Evolutionary conservation across 163 green algal species (phyloP).

Genomic region (Scenedesmus sp.): DNA sequence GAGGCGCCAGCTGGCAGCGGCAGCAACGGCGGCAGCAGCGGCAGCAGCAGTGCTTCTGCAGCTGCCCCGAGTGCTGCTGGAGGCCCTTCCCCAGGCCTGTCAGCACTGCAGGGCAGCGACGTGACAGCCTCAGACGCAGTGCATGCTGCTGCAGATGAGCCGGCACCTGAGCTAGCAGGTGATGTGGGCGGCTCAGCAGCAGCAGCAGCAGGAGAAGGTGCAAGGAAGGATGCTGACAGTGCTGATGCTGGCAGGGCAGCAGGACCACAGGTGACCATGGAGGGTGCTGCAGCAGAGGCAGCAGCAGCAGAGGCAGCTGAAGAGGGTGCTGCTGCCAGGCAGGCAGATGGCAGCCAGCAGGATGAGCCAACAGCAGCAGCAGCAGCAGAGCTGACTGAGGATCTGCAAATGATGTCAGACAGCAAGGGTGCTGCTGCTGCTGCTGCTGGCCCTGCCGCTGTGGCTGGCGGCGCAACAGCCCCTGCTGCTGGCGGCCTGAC

Average conservation of each 20-base stretch:
- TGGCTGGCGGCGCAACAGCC: neutral
- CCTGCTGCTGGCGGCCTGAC: constrained; percentile 22
- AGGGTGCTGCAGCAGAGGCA: neutral
- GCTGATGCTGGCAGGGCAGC: neutral
- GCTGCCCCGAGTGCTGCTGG: neutral
- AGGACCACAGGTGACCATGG: neutral
- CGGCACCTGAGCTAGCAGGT: neutral
- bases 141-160: neutral
- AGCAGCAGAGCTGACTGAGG: neutral
- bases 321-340: neutral
- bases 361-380: neutral
- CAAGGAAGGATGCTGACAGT: neutral
- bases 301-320: neutral
- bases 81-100: neutral
- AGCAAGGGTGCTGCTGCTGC: constrained; percentile 20
- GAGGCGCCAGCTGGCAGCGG: too few relatives aligned
- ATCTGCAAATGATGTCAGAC: neutral
- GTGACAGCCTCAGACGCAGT: neutral
- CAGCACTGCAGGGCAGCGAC: neutral
- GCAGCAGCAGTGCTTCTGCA: neutral
- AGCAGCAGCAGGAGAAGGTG: too few relatives aligned
- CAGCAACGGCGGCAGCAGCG: neutral
- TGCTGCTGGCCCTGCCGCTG: neutral
- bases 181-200: neutral
- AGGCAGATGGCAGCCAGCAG: neutral